phyloP scores from a whole-genome alignment of 495 filamentous ascomycete genomes.

The Margaritispora aquatica region DNA sequence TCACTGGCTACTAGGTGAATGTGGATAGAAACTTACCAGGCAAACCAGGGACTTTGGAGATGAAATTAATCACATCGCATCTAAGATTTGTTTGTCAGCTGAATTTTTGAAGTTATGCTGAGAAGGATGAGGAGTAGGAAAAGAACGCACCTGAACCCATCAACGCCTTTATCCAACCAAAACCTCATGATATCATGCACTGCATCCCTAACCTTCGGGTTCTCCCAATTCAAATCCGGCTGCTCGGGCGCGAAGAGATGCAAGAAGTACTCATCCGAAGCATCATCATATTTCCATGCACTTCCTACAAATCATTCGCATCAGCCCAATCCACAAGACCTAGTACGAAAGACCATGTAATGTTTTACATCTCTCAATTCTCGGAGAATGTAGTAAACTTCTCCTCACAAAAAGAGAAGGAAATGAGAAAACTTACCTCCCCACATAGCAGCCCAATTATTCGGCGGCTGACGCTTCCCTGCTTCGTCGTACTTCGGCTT shows the following conservation, averaged over 20 bases:
- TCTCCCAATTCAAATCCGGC: slow-evolving; percentile 74
- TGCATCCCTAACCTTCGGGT: slow-evolving; percentile 51
- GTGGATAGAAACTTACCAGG: slow-evolving; percentile 26
- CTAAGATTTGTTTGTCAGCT: slow-evolving; percentile 1
- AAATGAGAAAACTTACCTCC: slow-evolving; percentile 35
- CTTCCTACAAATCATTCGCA: slow-evolving; percentile 32
- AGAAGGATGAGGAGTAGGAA: neutral
- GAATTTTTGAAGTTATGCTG: neutral
- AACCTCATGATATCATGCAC: slow-evolving; percentile 63
- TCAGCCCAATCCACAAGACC: neutral
- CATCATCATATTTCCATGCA: slow-evolving; percentile 33
- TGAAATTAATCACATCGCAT: slow-evolving; percentile 27
- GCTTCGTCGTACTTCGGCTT: slow-evolving; percentile 48
- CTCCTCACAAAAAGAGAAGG: too few species aligned
- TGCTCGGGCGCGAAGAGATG: slow-evolving; percentile 59
- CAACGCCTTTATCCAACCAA: slow-evolving; percentile 63
- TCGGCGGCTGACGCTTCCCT: slow-evolving; percentile 59
- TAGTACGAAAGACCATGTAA: too few species aligned
- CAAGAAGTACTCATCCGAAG: slow-evolving; percentile 61
- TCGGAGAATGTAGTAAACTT: too few species aligned
- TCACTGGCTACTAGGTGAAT: neutral
- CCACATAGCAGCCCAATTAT: slow-evolving; percentile 54
- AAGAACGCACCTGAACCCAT: slow-evolving; percentile 59
- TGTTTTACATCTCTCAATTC: too few species aligned
- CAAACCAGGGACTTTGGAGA: slow-evolving; percentile 49